These are phyloP conservation scores for Solanum lycopersicoides DNA, from an alignment of 257 asterid species.

Conservation along the genomic window DNA sequence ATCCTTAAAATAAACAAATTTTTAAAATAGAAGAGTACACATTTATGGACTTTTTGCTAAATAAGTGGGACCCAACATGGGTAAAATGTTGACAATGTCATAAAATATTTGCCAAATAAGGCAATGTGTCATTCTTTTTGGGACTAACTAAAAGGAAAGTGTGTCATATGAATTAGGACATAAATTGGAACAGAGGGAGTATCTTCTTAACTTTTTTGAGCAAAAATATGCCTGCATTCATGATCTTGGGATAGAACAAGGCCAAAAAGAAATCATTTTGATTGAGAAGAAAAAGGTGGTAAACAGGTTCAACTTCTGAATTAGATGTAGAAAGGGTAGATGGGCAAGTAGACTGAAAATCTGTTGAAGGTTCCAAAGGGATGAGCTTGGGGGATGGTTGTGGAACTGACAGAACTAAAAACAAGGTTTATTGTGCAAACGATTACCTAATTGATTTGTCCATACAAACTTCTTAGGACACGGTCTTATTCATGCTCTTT, in stretches of 20 bases:
- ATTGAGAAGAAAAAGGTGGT: not conserved
- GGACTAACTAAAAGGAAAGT: not conserved
- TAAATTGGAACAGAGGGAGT: not conserved
- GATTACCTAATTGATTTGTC: not conserved
- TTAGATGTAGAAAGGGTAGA: not conserved
- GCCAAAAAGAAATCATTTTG: not conserved
- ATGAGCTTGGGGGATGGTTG: not conserved
- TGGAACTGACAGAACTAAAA: not conserved
- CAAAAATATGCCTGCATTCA: not conserved
- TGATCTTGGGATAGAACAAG: not conserved
- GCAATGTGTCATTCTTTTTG: not conserved
- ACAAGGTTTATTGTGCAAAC: not conserved
- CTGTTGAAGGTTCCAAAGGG: not conserved
- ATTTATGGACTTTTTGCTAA: not conserved
- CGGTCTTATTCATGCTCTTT: not conserved
- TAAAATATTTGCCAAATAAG: not conserved
- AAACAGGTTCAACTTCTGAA: not conserved
- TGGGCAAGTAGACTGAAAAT: not conserved
- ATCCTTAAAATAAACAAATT: not conserved
- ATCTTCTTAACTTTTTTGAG: not conserved
- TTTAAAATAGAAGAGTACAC: not conserved
- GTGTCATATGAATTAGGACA: not conserved
- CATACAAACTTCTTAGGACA: not conserved
- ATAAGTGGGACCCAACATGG: not conserved
- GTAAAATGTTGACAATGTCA: not conserved